Conservation (phyloP, 2,329 filamentous ascomycete genomes). For the Sporothrix inflata region DNA sequence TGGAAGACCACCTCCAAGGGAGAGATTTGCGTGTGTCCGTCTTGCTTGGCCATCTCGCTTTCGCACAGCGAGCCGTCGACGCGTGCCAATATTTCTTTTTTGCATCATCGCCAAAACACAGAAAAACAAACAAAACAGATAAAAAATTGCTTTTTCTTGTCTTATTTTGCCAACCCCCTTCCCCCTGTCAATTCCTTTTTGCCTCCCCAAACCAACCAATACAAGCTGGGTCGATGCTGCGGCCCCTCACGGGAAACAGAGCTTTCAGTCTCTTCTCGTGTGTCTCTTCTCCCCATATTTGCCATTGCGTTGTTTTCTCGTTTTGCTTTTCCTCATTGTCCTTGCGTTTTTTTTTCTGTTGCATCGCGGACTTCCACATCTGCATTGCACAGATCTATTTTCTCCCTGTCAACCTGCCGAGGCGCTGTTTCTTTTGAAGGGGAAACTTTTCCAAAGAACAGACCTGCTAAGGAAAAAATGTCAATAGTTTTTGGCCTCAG, state of each 20-base stretch:
- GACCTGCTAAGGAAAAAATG: constrained; percentile 30
- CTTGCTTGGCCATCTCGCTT: not conserved
- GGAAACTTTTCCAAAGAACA: not conserved
- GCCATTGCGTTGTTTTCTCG: constrained; percentile 5
- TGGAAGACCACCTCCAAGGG: not conserved
- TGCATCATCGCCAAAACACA: not conserved
- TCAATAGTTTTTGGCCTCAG: constrained; percentile 26
- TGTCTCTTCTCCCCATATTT: constrained; percentile 12
- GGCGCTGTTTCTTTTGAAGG: constrained; percentile 24
- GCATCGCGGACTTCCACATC: not conserved
- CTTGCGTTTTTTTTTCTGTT: not conserved
- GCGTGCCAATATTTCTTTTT: not conserved
- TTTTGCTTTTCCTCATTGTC: not conserved
- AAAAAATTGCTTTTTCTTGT: constrained; percentile 9
- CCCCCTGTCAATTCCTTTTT: not conserved
- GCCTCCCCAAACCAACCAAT: constrained; percentile 12
- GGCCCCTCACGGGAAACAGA: constrained; percentile 45
- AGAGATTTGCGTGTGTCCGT: not conserved
- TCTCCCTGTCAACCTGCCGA: constrained; percentile 27
- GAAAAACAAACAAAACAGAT: constrained; percentile 16
- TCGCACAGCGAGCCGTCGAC: not conserved
- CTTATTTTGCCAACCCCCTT: not conserved
- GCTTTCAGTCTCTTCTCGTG: not conserved
- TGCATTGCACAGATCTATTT: constrained; percentile 2
- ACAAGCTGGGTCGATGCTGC: constrained; percentile 57